A percentile compares a stretch with the other conserved stretches of the same genome.
Conservation (phyloP, 73 alveolate species). For the Effrenium voratum region DNA sequence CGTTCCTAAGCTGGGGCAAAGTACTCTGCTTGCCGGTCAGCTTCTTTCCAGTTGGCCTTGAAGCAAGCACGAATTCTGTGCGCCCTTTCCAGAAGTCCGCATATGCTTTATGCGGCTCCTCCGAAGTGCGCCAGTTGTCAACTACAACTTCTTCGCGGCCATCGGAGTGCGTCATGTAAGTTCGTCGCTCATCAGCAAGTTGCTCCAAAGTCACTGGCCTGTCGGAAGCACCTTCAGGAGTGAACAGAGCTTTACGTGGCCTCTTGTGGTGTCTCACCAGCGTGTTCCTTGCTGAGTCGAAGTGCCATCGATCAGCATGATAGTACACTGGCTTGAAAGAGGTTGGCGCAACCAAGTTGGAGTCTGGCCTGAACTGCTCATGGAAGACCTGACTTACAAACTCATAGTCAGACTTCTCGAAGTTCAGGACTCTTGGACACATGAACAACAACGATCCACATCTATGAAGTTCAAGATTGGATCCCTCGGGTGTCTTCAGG, state of each 20-base stretch:
- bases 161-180: neutral
- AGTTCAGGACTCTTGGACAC: too few relatives aligned
- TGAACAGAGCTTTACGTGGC: neutral
- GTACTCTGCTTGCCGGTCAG: neutral
- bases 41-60: neutral
- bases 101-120: neutral
- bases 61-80: neutral
- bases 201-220: neutral
- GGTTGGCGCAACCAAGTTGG: conserved; percentile 5
- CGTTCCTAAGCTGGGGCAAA: neutral
- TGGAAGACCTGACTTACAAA: neutral
- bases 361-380: neutral
- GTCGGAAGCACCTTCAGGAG: neutral
- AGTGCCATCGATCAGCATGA: neutral
- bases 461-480: too few relatives aligned
- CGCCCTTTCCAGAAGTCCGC: neutral
- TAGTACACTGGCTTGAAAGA: conserved; percentile 23
- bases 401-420: neutral
- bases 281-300: neutral
- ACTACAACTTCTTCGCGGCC: neutral
- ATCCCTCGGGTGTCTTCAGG: too few relatives aligned
- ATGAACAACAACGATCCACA: conserved; percentile 1
- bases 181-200: neutral
- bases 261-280: neutral
- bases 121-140: conserved; percentile 25